These are phyloP conservation scores for Pseudogymnoascus sp. DNA, from an alignment of 2,329 filamentous ascomycete species.

Conservation along the genomic window DNA sequence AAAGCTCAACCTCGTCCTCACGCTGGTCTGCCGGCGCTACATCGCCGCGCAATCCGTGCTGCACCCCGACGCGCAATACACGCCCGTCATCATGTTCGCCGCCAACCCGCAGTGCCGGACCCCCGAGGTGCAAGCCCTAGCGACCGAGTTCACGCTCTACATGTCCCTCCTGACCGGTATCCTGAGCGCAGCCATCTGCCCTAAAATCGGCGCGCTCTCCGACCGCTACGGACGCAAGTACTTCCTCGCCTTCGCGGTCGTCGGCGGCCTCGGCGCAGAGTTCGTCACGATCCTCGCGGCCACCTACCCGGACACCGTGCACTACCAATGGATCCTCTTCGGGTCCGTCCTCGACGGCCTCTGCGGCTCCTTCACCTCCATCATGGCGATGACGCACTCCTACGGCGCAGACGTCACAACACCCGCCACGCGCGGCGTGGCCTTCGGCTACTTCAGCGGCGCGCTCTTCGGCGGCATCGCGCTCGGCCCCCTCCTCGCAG, in stretches of 20 bases:
- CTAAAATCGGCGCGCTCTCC: slow-evolving; percentile 75
- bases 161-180: slow-evolving; percentile 66
- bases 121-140: slow-evolving; percentile 67
- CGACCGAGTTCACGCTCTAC: slow-evolving; percentile 70
- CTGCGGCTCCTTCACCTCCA: slow-evolving; percentile 79
- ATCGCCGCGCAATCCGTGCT: slow-evolving; percentile 56
- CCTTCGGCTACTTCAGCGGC: slow-evolving; percentile 84
- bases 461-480: slow-evolving; percentile 86
- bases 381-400: slow-evolving; percentile 67
- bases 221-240: slow-evolving; percentile 76
- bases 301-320: slow-evolving; percentile 60
- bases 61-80: slow-evolving; percentile 51
- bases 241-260: slow-evolving; percentile 63
- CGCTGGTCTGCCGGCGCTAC: slow-evolving; percentile 76
- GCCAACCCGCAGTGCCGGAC: slow-evolving; percentile 74
- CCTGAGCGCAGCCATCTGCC: slow-evolving; percentile 71
- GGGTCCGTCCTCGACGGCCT: slow-evolving; percentile 74
- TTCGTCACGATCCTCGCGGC: slow-evolving; percentile 70
- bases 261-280: slow-evolving; percentile 68
- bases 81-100: slow-evolving; percentile 56
- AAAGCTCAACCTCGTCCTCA: slow-evolving; percentile 76
- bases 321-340: slow-evolving; percentile 71
- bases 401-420: slow-evolving; percentile 86
- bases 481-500: slow-evolving; percentile 72
- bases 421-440: slow-evolving; percentile 68